Conservation (phyloP, 768 basidiomycete species). For the Lactarius tabidus region DNA sequence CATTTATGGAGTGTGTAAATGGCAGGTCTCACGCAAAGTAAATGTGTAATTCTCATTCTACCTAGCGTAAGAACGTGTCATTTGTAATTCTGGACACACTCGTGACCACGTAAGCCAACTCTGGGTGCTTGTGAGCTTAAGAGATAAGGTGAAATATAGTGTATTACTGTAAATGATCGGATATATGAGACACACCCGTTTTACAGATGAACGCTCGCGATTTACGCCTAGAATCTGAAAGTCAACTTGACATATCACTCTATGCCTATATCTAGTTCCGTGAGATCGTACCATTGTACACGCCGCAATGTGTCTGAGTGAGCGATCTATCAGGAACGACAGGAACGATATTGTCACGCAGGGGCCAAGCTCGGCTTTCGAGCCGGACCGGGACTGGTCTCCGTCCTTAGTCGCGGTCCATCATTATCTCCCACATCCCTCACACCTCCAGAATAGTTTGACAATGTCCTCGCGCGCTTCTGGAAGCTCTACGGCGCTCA, state of each 20-base stretch:
- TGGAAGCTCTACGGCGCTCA: slow-evolving; percentile 65
- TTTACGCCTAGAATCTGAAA: not conserved
- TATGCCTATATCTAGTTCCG: not conserved
- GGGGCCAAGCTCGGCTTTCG: not conserved
- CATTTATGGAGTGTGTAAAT: not conserved
- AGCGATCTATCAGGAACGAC: too few species aligned
- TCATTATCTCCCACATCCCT: not conserved
- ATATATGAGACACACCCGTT: too few species aligned
- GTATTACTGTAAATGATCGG: too few species aligned
- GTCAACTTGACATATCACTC: not conserved
- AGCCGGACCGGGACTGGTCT: slow-evolving; percentile 4
- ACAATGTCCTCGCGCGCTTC: slow-evolving; percentile 53
- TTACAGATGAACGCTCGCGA: not conserved
- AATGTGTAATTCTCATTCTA: not conserved
- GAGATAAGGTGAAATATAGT: not conserved
- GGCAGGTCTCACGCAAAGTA: slow-evolving; percentile 1
- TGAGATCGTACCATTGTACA: not conserved
- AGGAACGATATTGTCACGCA: too few species aligned
- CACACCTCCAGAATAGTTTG: not conserved
- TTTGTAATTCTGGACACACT: not conserved
- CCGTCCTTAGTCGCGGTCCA: not conserved
- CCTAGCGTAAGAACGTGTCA: not conserved
- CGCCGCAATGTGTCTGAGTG: not conserved
- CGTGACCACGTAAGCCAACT: not conserved
- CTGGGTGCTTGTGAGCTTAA: not conserved